These are phyloP conservation scores for Verbascum thapsus DNA, from an alignment of 257 asterid genomes.

Conservation along the genomic window DNA sequence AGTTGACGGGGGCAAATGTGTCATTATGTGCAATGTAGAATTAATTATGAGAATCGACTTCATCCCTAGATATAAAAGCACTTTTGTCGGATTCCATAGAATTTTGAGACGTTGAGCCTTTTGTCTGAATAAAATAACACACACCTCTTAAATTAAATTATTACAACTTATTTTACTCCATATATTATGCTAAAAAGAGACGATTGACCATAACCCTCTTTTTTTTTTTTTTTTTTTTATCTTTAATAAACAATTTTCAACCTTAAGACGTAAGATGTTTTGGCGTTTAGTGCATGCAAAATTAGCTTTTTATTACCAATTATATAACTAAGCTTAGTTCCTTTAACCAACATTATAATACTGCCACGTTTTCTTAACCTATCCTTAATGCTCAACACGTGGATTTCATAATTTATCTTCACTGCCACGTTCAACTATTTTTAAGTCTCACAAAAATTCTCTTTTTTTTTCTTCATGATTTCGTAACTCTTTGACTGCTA, in stretches of 20 bases:
- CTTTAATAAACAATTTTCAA: conserved; percentile 20
- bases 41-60: conserved; percentile 18
- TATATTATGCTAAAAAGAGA: neutral
- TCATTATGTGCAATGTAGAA: neutral
- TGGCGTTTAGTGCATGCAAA: conserved; percentile 54
- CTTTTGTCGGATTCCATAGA: conserved; percentile 51
- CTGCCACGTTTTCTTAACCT: conserved; percentile 42
- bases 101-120: conserved; percentile 43
- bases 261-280: conserved; percentile 33
- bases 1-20: conserved; percentile 33
- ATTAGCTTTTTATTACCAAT: conserved; percentile 28
- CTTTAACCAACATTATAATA: conserved; percentile 21
- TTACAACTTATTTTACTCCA: too few species aligned
- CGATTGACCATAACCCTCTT: conserved; percentile 37
- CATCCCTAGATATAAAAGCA: conserved; percentile 37
- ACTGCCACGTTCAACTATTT: too few species aligned
- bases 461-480: neutral
- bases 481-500: neutral
- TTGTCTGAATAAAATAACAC: conserved; percentile 24
- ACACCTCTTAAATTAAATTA: neutral
- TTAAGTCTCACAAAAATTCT: too few species aligned
- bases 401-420: neutral
- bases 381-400: conserved; percentile 40
- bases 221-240: too few species aligned
- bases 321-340: conserved; percentile 32